These are phyloP conservation scores for Saccharum spontaneum DNA, from an alignment of 176 grass and related monocot species.

Conservation along the genomic window DNA sequence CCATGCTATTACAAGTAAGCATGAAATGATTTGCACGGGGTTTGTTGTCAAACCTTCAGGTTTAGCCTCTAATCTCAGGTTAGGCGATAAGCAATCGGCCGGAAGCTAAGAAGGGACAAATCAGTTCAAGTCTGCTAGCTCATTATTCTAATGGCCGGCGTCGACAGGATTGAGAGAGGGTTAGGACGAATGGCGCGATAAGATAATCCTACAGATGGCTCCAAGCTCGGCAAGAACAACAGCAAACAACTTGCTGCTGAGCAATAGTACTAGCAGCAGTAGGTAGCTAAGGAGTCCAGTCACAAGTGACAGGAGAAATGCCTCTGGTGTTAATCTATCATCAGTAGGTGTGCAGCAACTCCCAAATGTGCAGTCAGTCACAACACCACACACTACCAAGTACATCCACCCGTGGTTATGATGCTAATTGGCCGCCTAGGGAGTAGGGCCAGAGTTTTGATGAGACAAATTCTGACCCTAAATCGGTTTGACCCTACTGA, in stretches of 20 bases:
- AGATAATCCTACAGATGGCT: constrained; percentile 21
- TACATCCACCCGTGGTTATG: background rate
- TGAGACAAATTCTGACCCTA: constrained; percentile 26
- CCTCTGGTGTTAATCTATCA: constrained; percentile 34
- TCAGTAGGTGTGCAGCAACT: constrained; percentile 31
- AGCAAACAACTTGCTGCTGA: background rate
- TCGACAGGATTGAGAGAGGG: constrained; percentile 8
- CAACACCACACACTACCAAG: constrained; percentile 28
- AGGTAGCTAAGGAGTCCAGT: constrained; percentile 28
- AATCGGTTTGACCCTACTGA: constrained; percentile 12
- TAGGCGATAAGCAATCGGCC: background rate
- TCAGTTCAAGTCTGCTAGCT: background rate
- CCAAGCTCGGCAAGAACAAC: constrained; percentile 28
- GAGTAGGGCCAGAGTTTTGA: background rate
- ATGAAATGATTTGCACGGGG: constrained; percentile 8
- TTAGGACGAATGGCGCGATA: constrained; percentile 8
- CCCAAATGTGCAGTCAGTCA: constrained; percentile 22
- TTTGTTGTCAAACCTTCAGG: constrained; percentile 5
- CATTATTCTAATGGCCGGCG: constrained; percentile 17
- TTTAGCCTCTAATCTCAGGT: constrained; percentile 18
- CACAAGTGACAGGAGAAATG: constrained; percentile 28
- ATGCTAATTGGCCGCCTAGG: constrained; percentile 13
- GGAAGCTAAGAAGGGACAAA: constrained; percentile 24
- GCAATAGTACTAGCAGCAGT: background rate
- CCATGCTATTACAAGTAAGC: constrained; percentile 6